These are phyloP conservation scores for Vigna nakashimae DNA, from an alignment of 306 rosid genomes.

Conservation along the genomic window DNA sequence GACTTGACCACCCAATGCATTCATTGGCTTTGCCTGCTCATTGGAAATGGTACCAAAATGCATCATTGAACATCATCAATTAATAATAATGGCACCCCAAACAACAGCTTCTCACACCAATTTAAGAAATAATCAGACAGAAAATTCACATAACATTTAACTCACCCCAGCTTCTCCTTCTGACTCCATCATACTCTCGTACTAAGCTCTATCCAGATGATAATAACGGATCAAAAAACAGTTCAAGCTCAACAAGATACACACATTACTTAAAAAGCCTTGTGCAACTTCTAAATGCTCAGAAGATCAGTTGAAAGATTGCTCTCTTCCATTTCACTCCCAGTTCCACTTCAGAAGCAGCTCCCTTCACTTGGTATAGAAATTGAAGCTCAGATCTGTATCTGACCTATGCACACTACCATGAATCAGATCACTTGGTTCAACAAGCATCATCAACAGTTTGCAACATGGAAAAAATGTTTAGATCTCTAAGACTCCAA, in stretches of 20 bases:
- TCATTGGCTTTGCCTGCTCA: conserved; percentile 68
- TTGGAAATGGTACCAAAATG: conserved; percentile 19
- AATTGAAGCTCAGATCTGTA: conserved; percentile 53
- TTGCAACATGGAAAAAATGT: conserved; percentile 17
- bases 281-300: neutral
- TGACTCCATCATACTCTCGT: conserved; percentile 76
- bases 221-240: conserved; percentile 47
- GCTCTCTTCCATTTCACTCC: conserved; percentile 4
- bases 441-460: conserved; percentile 47
- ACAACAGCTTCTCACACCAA: conserved; percentile 2
- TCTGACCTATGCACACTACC: conserved; percentile 25
- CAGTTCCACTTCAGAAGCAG: conserved; percentile 31
- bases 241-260: conserved; percentile 54
- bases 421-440: conserved; percentile 37
- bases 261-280: conserved; percentile 50
- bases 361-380: conserved; percentile 24
- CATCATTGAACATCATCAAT: conserved; percentile 20
- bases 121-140: conserved; percentile 8
- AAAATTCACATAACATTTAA: conserved; percentile 11
- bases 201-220: conserved; percentile 48
- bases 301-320: conserved; percentile 18
- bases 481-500: conserved; percentile 33
- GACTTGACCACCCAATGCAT: conserved; percentile 62
- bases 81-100: conserved; percentile 9
- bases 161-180: conserved; percentile 87